Conservation (phyloP, 805 yeast species). For the Yarrowia bubula region DNA sequence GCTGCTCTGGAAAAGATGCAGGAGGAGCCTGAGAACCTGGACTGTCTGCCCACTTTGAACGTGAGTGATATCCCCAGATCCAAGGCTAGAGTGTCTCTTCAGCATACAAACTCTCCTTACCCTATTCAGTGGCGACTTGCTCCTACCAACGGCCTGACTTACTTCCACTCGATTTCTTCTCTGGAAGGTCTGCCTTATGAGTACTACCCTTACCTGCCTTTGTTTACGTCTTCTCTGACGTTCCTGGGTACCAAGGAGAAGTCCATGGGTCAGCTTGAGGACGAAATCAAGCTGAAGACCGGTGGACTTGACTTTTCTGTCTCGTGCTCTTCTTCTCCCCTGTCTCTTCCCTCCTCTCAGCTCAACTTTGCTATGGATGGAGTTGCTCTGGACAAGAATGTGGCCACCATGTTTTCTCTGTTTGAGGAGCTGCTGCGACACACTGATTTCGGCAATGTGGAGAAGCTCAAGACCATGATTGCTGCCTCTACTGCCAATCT, state of each 20-base stretch:
- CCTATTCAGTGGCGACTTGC: conserved; percentile 26
- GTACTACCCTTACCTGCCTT: conserved; percentile 65
- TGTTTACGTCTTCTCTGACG: conserved; percentile 76
- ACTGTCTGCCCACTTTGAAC: conserved; percentile 75
- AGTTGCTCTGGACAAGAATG: conserved; percentile 64
- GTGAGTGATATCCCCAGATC: conserved; percentile 66
- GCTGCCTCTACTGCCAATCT: conserved; percentile 74
- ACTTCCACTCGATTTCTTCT: conserved; percentile 65
- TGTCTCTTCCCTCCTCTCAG: conserved; percentile 44
- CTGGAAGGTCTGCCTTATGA: conserved; percentile 58
- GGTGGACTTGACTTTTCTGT: conserved; percentile 78
- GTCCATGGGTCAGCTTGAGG: conserved; percentile 77
- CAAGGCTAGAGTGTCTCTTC: background rate
- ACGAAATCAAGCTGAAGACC: conserved; percentile 73
- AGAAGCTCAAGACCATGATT: conserved; percentile 69
- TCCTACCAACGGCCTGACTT: conserved; percentile 58
- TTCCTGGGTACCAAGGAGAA: conserved; percentile 78
- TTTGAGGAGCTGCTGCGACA: conserved; percentile 66
- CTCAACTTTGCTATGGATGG: conserved; percentile 63
- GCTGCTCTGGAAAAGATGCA: conserved; percentile 60
- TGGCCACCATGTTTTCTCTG: conserved; percentile 57
- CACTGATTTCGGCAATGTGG: conserved; percentile 64
- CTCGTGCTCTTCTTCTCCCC: conserved; percentile 55
- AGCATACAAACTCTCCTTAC: background rate
- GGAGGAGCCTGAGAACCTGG: conserved; percentile 65